A percentile compares a stretch with the other conserved stretches of the same genome.
phyloP scores from a whole-genome alignment of 345 rosid species.

The Eucalyptus urophylla region DNA sequence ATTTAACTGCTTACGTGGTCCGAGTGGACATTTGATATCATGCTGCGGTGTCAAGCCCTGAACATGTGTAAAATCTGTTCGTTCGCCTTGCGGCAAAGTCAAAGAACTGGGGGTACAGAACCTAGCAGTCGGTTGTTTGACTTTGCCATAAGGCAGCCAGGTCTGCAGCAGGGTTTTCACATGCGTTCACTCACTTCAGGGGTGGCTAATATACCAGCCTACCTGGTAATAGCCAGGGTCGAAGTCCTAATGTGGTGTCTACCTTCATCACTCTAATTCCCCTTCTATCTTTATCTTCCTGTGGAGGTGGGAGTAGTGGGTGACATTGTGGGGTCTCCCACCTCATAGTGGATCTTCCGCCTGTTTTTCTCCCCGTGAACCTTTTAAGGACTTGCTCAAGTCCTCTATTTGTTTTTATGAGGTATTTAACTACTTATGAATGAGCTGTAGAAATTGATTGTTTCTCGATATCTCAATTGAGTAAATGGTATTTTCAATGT shows the following conservation, averaged over 20 bases:
- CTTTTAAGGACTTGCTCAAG: no score
- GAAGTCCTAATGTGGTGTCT: accelerated
- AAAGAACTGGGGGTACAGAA: no score
- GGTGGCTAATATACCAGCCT: accelerated
- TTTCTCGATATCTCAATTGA: accelerated
- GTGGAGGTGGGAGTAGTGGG: accelerated
- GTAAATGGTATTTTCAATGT: neutral
- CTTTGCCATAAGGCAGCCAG: no score
- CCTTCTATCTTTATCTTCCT: accelerated
- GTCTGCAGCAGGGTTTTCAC: no score
- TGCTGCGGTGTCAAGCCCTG: neutral
- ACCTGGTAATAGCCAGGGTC: accelerated
- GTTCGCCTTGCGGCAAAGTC: no score
- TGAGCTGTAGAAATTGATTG: neutral
- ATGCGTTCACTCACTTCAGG: accelerated
- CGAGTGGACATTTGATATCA: neutral
- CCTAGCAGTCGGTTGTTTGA: no score
- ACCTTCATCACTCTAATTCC: accelerated
- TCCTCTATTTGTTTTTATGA: no score
- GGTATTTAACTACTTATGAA: neutral
- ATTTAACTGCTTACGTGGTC: neutral
- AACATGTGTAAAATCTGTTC: neutral
- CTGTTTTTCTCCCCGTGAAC: accelerated
- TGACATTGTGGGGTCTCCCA: accelerated
- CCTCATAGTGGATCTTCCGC: accelerated